Evolutionary conservation across 2,329 filamentous ascomycete genomes (phyloP).

Genomic region (Juglanconis juglandina): DNA sequence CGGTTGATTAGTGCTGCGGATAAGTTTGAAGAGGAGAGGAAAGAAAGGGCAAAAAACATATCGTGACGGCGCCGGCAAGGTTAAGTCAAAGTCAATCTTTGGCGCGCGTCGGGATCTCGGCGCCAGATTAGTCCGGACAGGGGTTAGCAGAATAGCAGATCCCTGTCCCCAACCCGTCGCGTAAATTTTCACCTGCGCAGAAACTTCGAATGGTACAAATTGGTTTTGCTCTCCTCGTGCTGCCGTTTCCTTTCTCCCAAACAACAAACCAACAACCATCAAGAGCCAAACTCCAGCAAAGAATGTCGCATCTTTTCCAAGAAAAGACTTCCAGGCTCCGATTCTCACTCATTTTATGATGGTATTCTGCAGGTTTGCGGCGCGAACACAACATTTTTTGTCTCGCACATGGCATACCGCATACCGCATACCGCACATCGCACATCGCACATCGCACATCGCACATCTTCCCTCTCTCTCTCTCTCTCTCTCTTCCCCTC

Average conservation of each 20-base stretch:
- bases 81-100: background rate
- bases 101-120: background rate
- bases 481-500: background rate
- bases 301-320: background rate
- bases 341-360: no score
- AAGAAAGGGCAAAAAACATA: conserved; percentile 19
- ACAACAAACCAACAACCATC: background rate
- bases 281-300: background rate
- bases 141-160: background rate
- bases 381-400: no score
- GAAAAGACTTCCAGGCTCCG: no score
- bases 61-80: background rate
- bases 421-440: no score
- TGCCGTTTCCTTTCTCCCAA: background rate
- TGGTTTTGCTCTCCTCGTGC: conserved; percentile 7
- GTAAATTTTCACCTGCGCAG: conserved; percentile 6
- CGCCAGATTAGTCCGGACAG: background rate
- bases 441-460: no score
- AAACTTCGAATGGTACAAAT: background rate
- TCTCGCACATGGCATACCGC: no score
- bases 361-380: no score
- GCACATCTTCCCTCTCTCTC: no score
- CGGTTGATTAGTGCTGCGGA: conserved; percentile 62
- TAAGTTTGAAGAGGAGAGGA: conserved; percentile 39
- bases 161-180: background rate